Percentiles rank a stretch among this genome's conserved stretches.
Conservation (phyloP, 2,329 filamentous ascomycete species). For the Hypoxylon sp. region DNA sequence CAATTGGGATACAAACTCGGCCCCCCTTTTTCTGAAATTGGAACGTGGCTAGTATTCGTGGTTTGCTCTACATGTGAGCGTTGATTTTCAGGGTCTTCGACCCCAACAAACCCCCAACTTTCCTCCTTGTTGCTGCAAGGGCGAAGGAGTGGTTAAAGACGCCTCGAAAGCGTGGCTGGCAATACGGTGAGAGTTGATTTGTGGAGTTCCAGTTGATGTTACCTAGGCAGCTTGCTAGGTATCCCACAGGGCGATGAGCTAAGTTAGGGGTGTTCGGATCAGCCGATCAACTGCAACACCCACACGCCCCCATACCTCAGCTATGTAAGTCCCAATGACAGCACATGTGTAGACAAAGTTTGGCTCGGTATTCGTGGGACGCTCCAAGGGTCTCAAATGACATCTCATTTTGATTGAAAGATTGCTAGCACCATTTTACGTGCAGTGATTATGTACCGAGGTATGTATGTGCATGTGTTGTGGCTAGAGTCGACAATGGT, state of each 20-base stretch:
- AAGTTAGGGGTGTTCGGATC: conserved; percentile 35
- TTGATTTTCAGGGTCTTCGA: conserved; percentile 34
- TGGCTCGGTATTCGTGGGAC: conserved; percentile 12
- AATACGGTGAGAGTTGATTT: conserved; percentile 39
- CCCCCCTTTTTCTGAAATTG: conserved; percentile 2
- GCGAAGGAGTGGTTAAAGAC: conserved; percentile 19
- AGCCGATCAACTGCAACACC: conserved; percentile 34
- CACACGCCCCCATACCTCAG: conserved; percentile 19
- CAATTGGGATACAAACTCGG: neutral
- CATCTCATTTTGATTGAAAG: conserved; percentile 4
- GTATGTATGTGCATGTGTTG: neutral
- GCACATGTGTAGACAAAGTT: conserved; percentile 15
- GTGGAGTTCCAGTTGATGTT: conserved; percentile 26
- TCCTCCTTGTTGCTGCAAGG: conserved; percentile 32
- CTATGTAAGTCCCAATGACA: conserved; percentile 33
- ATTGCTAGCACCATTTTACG: conserved; percentile 7
- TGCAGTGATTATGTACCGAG: neutral
- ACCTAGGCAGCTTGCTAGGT: conserved; percentile 23
- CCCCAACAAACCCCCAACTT: conserved; percentile 31
- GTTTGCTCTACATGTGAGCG: too few relatives aligned
- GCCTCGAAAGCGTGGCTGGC: conserved; percentile 19
- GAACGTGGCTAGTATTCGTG: conserved; percentile 16
- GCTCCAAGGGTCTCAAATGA: conserved; percentile 11
- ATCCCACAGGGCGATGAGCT: conserved; percentile 29
- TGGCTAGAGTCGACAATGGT: neutral